These are phyloP conservation scores for Globisporangium barbulae DNA, from an alignment of 352 stramenopile species.

Conservation along the genomic window DNA sequence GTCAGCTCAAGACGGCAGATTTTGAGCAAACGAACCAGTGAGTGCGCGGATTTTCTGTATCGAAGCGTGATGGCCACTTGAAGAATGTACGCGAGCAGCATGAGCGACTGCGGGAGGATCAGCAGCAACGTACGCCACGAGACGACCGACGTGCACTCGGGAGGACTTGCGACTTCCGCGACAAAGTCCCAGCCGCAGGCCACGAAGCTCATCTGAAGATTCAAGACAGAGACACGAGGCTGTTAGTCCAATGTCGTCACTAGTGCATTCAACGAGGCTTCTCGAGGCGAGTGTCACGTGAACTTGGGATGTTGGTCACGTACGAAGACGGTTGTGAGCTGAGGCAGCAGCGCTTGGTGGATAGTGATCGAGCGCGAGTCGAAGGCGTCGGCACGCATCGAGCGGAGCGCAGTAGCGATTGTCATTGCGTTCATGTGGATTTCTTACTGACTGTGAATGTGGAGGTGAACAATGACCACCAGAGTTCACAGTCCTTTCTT, in stretches of 20 bases:
- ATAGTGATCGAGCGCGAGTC: conserved; percentile 6
- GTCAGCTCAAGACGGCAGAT: neutral
- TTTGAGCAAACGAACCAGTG: neutral
- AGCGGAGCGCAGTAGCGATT: neutral
- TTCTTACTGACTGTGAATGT: neutral
- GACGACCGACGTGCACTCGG: neutral
- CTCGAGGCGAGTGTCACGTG: too few species aligned
- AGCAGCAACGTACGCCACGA: conserved; percentile 15
- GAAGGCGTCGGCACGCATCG: neutral
- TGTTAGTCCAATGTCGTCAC: neutral
- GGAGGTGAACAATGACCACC: neutral
- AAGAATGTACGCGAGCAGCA: conserved; percentile 15
- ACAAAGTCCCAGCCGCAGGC: conserved; percentile 19
- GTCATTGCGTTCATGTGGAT: neutral
- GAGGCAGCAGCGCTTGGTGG: conserved; percentile 6
- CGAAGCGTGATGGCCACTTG: conserved; percentile 6
- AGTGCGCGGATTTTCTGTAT: neutral
- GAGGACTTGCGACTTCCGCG: conserved; percentile 8
- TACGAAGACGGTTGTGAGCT: conserved; percentile 10
- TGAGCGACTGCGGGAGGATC: conserved; percentile 15
- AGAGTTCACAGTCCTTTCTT: neutral
- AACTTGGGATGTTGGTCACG: neutral
- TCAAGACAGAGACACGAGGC: neutral
- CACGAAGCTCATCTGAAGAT: conserved; percentile 3
- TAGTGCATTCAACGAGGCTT: neutral